Conservation (phyloP, 495 filamentous ascomycete genomes). For the Glonium stellatum region DNA sequence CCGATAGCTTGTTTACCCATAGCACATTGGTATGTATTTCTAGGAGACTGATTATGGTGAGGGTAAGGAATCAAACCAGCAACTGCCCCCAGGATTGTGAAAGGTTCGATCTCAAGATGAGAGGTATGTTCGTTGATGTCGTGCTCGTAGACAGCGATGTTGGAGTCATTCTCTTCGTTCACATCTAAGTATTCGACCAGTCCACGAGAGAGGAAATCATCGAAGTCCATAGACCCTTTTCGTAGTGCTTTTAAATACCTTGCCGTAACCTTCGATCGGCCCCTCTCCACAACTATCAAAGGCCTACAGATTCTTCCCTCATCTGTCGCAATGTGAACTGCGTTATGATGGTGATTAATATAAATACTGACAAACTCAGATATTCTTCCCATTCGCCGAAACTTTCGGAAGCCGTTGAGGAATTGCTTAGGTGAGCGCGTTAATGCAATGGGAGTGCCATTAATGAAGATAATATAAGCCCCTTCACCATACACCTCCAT, state of each 20-base stretch:
- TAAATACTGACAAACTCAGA: constrained; percentile 94
- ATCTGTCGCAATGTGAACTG: constrained; percentile 92
- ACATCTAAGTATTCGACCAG: constrained; percentile 95
- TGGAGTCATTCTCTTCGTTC: constrained; percentile 95
- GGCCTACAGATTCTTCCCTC: constrained; percentile 94
- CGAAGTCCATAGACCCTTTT: constrained; percentile 75
- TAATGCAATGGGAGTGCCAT: constrained; percentile 84
- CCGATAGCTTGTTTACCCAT: constrained; percentile 99
- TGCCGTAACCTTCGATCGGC: constrained; percentile 67
- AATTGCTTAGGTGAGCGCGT: constrained; percentile 79
- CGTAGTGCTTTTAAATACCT: constrained; percentile 71
- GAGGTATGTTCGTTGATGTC: constrained; percentile 75
- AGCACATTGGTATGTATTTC: constrained; percentile 98
- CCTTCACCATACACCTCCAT: constrained; percentile 70
- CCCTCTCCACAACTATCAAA: constrained; percentile 85
- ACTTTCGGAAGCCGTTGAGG: constrained; percentile 68
- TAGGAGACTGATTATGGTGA: constrained; percentile 97
- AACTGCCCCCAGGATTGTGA: constrained; percentile 95
- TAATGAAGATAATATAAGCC: constrained; percentile 87
- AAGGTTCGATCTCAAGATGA: constrained; percentile 95
- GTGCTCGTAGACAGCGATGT: constrained; percentile 81
- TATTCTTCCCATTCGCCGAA: constrained; percentile 79
- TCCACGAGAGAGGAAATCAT: constrained; percentile 82
- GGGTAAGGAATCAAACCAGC: constrained; percentile 96
- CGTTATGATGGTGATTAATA: constrained; percentile 83